Evolutionary conservation across 345 rosid genomes (phyloP).

Genomic region (Litchi chinensis): DNA sequence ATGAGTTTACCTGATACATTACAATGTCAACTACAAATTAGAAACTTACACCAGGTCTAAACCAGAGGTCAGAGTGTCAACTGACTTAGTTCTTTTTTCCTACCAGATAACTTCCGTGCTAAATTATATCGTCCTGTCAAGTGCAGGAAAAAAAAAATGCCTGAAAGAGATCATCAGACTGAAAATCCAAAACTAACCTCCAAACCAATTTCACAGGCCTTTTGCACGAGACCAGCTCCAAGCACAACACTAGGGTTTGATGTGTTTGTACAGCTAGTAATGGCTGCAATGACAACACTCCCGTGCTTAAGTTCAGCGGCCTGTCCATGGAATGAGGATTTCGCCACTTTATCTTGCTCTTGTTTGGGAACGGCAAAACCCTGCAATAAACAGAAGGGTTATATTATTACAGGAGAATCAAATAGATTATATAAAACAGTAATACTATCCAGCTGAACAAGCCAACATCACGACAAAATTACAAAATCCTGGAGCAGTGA

Average conservation of each 20-base stretch:
- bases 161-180: not conserved
- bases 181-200: slow-evolving; percentile 43
- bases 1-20: too few relatives aligned
- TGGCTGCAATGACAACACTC: slow-evolving; percentile 79
- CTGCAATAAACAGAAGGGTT: slow-evolving; percentile 33
- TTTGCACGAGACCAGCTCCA: slow-evolving; percentile 54
- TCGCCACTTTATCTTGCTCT: slow-evolving; percentile 53
- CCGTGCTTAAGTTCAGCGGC: slow-evolving; percentile 82
- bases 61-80: not conserved
- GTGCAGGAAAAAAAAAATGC: slow-evolving; percentile 2
- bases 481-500: not conserved
- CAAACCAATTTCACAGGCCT: too few relatives aligned
- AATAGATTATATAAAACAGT: not conserved
- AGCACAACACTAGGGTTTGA: slow-evolving; percentile 88
- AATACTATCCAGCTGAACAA: not conserved
- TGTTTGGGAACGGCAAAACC: slow-evolving; percentile 76
- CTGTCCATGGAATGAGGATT: slow-evolving; percentile 58
- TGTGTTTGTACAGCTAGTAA: slow-evolving; percentile 81
- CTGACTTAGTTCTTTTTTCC: not conserved
- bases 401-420: not conserved
- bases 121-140: not conserved
- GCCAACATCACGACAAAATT: not conserved
- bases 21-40: slow-evolving; percentile 14
- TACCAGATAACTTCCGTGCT: too few relatives aligned
- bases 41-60: not conserved